Conservation (phyloP, 2,329 filamentous ascomycete species). For the Microthyrium microscopicum region DNA sequence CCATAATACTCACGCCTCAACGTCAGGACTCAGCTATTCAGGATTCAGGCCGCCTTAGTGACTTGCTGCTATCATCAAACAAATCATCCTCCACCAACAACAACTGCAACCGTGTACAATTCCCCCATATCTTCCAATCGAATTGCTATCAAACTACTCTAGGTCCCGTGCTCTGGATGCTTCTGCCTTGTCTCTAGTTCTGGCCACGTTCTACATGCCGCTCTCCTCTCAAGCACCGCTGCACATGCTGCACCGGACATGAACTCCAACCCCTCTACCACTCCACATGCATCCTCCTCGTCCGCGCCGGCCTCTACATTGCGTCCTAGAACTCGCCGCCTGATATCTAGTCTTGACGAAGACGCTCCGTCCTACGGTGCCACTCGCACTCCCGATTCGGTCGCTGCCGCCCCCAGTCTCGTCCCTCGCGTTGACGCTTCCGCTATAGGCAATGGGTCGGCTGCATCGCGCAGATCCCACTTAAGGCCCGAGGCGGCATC, state of each 20-base stretch:
- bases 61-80: too few species aligned
- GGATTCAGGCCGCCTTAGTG: too few species aligned
- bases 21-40: too few species aligned
- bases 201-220: slow-evolving; percentile 5
- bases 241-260: slow-evolving; percentile 8
- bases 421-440: slow-evolving; percentile 22
- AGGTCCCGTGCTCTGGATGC: too few species aligned
- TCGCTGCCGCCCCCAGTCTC: slow-evolving; percentile 22
- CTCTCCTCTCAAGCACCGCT: slow-evolving; percentile 2
- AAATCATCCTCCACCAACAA: too few species aligned
- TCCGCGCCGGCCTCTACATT: slow-evolving; percentile 21
- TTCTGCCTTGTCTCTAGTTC: too few species aligned
- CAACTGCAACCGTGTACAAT: too few species aligned
- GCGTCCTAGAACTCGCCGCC: slow-evolving; percentile 27
- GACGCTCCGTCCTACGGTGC: slow-evolving; percentile 19
- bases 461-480: slow-evolving; percentile 1
- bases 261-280: slow-evolving; percentile 22
- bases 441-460: slow-evolving; percentile 15
- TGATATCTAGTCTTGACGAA: slow-evolving; percentile 31
- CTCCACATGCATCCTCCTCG: slow-evolving; percentile 24
- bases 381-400: slow-evolving; percentile 15
- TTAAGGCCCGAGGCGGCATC: slow-evolving; percentile 12
- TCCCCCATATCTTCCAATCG: too few species aligned
- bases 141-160: too few species aligned
- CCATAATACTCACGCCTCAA: too few species aligned